Percentiles rank a stretch among this genome's conserved stretches.
Conservation (phyloP, 176 grass and related monocot species). For the Triticum monococcum region DNA sequence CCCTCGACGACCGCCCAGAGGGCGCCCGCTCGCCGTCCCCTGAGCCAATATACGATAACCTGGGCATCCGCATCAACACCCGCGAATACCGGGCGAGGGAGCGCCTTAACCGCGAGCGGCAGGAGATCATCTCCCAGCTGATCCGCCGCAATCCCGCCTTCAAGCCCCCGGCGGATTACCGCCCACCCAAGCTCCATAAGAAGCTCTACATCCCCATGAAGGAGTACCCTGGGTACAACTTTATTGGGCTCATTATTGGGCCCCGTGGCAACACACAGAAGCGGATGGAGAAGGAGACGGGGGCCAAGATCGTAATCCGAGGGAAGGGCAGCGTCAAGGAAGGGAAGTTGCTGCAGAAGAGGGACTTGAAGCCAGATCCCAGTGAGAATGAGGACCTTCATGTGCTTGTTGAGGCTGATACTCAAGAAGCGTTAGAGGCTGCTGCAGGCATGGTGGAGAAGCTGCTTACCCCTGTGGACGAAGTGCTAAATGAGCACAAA, state of each 20-base stretch:
- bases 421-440: constrained; percentile 72
- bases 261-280: constrained; percentile 92
- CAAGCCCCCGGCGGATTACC: constrained; percentile 87
- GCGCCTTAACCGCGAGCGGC: constrained; percentile 76
- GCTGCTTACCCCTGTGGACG: constrained; percentile 89
- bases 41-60: constrained; percentile 89
- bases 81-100: constrained; percentile 79
- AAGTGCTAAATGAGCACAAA: constrained; percentile 97
- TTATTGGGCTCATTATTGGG: constrained; percentile 89
- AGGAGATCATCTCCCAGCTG: constrained; percentile 97
- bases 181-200: constrained; percentile 90
- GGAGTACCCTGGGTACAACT: constrained; percentile 93
- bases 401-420: constrained; percentile 91
- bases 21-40: constrained; percentile 81
- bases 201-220: constrained; percentile 99
- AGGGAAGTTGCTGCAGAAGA: constrained; percentile 90
- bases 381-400: constrained; percentile 96
- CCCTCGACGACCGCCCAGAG: constrained; percentile 80
- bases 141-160: constrained; percentile 93
- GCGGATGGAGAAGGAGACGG: constrained; percentile 98
- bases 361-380: constrained; percentile 83
- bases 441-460: constrained; percentile 96
- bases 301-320: constrained; percentile 94
- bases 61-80: constrained; percentile 94
- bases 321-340: constrained; percentile 96